Percentiles rank a stretch among this genome's conserved stretches.
phyloP scores from a whole-genome alignment of 768 basidiomycete species.

The Cystobasidium tubakii region DNA sequence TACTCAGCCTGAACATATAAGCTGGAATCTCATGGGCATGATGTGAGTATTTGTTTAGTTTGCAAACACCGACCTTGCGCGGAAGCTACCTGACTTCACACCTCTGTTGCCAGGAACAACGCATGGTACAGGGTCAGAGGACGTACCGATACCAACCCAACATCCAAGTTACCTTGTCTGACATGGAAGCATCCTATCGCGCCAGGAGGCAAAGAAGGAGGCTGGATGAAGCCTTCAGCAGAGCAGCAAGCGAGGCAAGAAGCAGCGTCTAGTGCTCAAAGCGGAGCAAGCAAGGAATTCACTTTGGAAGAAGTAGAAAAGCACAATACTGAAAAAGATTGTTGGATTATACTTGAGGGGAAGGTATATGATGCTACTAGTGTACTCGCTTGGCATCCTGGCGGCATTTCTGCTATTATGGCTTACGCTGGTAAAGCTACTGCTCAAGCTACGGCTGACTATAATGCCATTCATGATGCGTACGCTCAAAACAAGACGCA shows the following conservation, averaged over 20 bases:
- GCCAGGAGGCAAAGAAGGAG: constrained; percentile 8
- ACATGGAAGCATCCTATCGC: constrained; percentile 14
- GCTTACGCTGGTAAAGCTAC: constrained; percentile 22
- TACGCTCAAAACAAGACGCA: constrained; percentile 21
- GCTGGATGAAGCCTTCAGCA: constrained; percentile 7
- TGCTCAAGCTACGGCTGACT: constrained; percentile 18
- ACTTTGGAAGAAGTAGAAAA: constrained; percentile 21
- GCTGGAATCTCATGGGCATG: not conserved
- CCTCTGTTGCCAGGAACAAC: constrained; percentile 4
- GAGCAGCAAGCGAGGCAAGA: constrained; percentile 5
- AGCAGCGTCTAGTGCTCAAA: not conserved
- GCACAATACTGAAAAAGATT: constrained; percentile 16
- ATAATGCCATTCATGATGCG: constrained; percentile 15
- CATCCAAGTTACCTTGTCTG: not conserved
- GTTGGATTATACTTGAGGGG: constrained; percentile 15
- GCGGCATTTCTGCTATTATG: not conserved
- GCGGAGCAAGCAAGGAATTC: constrained; percentile 13
- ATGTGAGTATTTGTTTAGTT: not conserved
- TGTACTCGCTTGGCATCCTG: constrained; percentile 18
- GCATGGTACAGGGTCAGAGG: not conserved
- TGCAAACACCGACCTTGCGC: no score
- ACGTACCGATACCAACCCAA: not conserved
- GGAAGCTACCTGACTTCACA: no score
- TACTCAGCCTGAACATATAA: constrained; percentile 11
- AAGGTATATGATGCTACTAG: constrained; percentile 15